Base-by-base conservation (phyloP, 306 rosid species). In the Trichosanthes cucumerina region DNA sequence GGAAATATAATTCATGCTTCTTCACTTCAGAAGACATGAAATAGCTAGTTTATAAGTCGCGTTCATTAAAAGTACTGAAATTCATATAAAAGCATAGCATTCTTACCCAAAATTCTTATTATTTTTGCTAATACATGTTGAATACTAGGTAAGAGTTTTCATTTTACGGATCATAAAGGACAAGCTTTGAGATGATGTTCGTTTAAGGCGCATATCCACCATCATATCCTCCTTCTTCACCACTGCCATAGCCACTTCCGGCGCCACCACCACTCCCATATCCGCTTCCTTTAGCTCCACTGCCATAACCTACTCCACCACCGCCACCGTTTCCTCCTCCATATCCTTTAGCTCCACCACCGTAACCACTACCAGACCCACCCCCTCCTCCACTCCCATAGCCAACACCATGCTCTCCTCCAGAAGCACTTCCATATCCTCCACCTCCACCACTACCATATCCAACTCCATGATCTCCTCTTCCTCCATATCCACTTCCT, bases 271-370 rank as follows among this genome's bases (percentile, higher is more conserved):
- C 80, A 3, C 50, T 12, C 0, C 78, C 83, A 36, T 79, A 81
- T 11, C 90, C 89, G 2, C 89, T 85, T 31, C 84, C 84, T 34
- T 38, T 78, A n/a, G 80, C 89, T 69, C 89, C 87, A 3, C 23
- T 69, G 18, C 53, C 81, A 7, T 49, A 64, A 2, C 83, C 81
- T 10, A 59, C 79, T 38, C 88, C 86, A 4, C 72, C 82, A 39
- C 82, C 85, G 0, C 63, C 28, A 0, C 85, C 72, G 65, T 6
- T 24, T 9, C 16, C 65, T 9, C 65, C 36, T 9, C 65, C 62
- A 3, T 56, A 56, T n/a, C 62, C 62, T 56, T 21, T 52, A 4
- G 75, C 83, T 21, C 78, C 18, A 3, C 83, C 83, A 4, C 81
- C 86, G 0, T 78, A 78, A 13, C 84, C 84, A 1, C 79, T 38